Percentiles rank a stretch among this genome's conserved stretches.
Conservation (phyloP, 495 filamentous ascomycete genomes). For the Hypoxylon fragiforme region DNA sequence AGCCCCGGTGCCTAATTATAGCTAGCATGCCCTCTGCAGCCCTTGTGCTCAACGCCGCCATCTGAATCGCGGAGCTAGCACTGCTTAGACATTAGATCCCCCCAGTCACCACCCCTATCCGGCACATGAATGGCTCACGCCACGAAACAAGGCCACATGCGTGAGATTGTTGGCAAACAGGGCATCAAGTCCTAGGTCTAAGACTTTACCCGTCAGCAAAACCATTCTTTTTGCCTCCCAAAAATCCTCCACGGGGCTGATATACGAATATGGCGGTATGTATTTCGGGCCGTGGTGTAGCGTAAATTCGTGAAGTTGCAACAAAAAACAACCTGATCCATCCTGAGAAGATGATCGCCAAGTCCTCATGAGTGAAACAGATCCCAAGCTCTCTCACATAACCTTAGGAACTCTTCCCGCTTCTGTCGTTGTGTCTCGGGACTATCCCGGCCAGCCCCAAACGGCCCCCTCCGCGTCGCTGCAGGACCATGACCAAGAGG, state of each 20-base stretch:
- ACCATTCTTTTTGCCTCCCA: constrained; percentile 25
- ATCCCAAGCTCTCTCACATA: constrained; percentile 94
- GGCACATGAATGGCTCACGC: constrained; percentile 3
- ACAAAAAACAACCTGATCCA: constrained; percentile 24
- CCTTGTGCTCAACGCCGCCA: constrained; percentile 6
- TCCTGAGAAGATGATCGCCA: constrained; percentile 4
- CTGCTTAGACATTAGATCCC: constrained; percentile 31
- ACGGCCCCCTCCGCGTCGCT: constrained; percentile 65
- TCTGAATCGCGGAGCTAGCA: constrained; percentile 5
- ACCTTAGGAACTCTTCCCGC: constrained; percentile 87
- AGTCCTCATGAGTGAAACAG: constrained; percentile 82
- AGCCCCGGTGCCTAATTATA: neutral
- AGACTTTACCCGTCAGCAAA: constrained; percentile 10
- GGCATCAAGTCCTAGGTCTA: constrained; percentile 5
- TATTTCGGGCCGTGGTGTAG: constrained; percentile 33
- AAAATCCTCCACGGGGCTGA: constrained; percentile 21
- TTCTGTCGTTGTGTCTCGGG: constrained; percentile 84
- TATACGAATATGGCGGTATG: constrained; percentile 29
- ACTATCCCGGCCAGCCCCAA: constrained; percentile 76
- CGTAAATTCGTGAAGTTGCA: constrained; percentile 32
- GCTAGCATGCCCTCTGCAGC: neutral
- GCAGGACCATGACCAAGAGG: constrained; percentile 66
- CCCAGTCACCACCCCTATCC: constrained; percentile 9
- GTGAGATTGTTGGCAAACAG: constrained; percentile 10
- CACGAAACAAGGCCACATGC: constrained; percentile 23